phyloP scores from a whole-genome alignment of 768 basidiomycete species.

The Rhizopogon vesiculosus region DNA sequence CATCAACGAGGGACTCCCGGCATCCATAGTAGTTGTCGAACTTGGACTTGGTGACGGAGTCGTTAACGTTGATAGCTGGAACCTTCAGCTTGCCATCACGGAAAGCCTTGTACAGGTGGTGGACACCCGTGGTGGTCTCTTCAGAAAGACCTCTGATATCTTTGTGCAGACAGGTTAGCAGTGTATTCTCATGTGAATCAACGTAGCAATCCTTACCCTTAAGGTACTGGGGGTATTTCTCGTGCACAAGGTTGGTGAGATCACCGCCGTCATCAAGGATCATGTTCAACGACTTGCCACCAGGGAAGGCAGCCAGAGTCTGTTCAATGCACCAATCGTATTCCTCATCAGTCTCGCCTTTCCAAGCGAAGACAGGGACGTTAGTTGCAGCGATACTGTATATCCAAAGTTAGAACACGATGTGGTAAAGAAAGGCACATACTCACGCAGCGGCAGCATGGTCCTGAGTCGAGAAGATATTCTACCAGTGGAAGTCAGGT shows the following conservation, averaged over 20 bases:
- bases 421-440: neutral
- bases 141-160: slow-evolving; percentile 93
- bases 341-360: slow-evolving; percentile 99
- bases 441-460: slow-evolving; percentile 96
- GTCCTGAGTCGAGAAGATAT: slow-evolving; percentile 99
- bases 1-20: slow-evolving; percentile 98
- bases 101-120: slow-evolving; percentile 98
- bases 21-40: slow-evolving; percentile 99
- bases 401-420: slow-evolving; percentile 1
- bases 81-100: slow-evolving; percentile 94
- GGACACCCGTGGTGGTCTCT: slow-evolving; percentile 99
- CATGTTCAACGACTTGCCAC: slow-evolving; percentile 88
- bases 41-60: slow-evolving; percentile 99
- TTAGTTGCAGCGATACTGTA: slow-evolving; percentile 92
- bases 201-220: slow-evolving; percentile 38
- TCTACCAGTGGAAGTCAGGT: slow-evolving; percentile 40
- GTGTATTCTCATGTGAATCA: slow-evolving; percentile 6
- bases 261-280: slow-evolving; percentile 99
- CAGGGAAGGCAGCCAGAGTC: slow-evolving; percentile 83
- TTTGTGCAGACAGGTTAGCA: slow-evolving; percentile 20
- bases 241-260: slow-evolving; percentile 90
- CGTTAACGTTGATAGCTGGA: slow-evolving; percentile 99
- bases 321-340: slow-evolving; percentile 99
- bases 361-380: slow-evolving; percentile 99
- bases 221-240: slow-evolving; percentile 92